A percentile compares a stretch with the other conserved stretches of the same genome.
These are phyloP conservation scores for Saturnispora serradocipensis DNA, from an alignment of 805 yeast species.

Conservation along the genomic window DNA sequence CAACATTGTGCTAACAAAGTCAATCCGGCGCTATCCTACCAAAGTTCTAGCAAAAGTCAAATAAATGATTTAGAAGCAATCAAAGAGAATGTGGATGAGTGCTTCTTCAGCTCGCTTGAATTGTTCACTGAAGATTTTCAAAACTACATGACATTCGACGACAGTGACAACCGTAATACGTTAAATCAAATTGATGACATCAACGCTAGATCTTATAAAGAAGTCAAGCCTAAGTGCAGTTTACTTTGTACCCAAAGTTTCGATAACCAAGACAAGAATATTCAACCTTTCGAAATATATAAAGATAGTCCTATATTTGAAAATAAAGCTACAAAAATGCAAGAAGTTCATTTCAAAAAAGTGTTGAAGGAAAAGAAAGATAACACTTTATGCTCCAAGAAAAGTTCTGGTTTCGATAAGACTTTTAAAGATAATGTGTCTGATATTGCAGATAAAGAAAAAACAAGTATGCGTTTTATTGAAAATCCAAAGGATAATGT, in stretches of 20 bases:
- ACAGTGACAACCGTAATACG: too few relatives aligned
- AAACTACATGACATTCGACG: background rate
- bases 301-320: background rate
- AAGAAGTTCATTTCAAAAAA: too few relatives aligned
- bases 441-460: background rate
- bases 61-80: background rate
- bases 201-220: background rate
- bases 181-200: background rate
- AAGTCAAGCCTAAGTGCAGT: too few relatives aligned
- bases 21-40: background rate
- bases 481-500: background rate
- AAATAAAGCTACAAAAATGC: too few relatives aligned
- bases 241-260: background rate
- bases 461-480: background rate
- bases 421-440: background rate
- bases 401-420: background rate
- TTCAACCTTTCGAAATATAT: background rate
- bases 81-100: background rate
- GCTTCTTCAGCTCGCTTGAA: background rate
- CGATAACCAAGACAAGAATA: background rate
- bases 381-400: too few relatives aligned
- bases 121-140: background rate
- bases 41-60: background rate
- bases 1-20: too few relatives aligned
- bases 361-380: too few relatives aligned